Evolutionary conservation across 225 moss, liverwort and hornwort species (phyloP), one percentile per base, ranked within the genome.

Genomic region (Bryoerythrophyllum caledonicum): DNA sequence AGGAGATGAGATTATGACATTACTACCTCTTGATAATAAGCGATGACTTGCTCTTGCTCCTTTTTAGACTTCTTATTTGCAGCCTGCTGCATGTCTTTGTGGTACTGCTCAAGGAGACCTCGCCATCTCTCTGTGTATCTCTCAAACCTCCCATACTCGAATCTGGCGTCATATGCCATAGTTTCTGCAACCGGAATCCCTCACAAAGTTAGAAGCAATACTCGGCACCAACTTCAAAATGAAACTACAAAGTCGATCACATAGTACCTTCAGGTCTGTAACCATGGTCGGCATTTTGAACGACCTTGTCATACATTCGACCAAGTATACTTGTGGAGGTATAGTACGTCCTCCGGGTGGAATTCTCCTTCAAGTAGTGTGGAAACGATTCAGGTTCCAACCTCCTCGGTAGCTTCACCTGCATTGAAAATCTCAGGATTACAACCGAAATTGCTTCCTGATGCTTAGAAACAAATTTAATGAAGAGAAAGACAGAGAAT

Each of bases 321-420:
- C 88, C 88, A 59, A 88, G 85, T 73, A 83, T 67, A 30, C 80
- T 85, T 25, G 81, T 26, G 51, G 88, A 88, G 26, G 61, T 68
- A 54, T 88, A 88, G 70, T 81, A 88, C 14, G 61, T 66, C 67
- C 80, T 85, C 61, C 71, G 76, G 64, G 37, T 65, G 78, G 52
- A 74, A 68, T 57, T 70, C 71, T 88, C 85, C 71, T 79, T 79
- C 81, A 83, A 79, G 48, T 73, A 80, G 54, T 88, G 88, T 64
- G 88, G 88, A 78, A 81, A 88, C 30, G 56, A 59, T 34, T 80
- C 80, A 17, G 88, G 88, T 62, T 71, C 80, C 70, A 88, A 81
- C 74, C 78, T 85, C 60, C 78, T 74, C 28, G 88, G 88, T 59
- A 88, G 62, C 58, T 81, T 78, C 53, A 81, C 88, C 88, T 88